Evolutionary conservation across 495 filamentous ascomycete species (phyloP).

Genomic region (Cercophora newfieldiana): DNA sequence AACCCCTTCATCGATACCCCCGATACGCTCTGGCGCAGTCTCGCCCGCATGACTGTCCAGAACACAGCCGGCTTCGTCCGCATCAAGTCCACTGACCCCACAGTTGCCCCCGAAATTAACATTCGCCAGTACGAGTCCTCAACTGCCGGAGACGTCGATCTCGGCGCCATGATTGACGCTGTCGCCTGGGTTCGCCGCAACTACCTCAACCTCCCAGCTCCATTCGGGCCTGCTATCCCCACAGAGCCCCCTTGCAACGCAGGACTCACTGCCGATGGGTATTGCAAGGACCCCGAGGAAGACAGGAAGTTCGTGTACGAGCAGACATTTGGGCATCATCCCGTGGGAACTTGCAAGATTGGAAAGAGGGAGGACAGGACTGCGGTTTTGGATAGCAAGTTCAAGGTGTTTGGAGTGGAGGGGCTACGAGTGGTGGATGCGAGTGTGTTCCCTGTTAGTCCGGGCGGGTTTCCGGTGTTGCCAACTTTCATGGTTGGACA

Average conservation of each 20-base stretch:
- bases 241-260: conserved; percentile 50
- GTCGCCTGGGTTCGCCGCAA: conserved; percentile 53
- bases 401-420: conserved; percentile 53
- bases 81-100: conserved; percentile 32
- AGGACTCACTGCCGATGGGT: conserved; percentile 49
- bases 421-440: conserved; percentile 58
- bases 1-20: not conserved
- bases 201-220: conserved; percentile 15
- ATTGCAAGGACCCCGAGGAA: conserved; percentile 51
- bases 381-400: conserved; percentile 55
- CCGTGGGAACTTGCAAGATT: conserved; percentile 56
- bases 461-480: conserved; percentile 60
- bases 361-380: conserved; percentile 46
- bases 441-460: conserved; percentile 55
- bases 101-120: conserved; percentile 41
- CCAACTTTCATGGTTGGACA: conserved; percentile 62
- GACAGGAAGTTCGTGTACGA: conserved; percentile 37
- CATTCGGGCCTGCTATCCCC: conserved; percentile 45
- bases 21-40: not conserved
- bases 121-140: conserved; percentile 44
- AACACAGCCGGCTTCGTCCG: not conserved
- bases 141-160: conserved; percentile 29
- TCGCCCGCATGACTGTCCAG: not conserved
- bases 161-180: conserved; percentile 53
- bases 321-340: conserved; percentile 52